Percentiles rank a stretch among this genome's conserved stretches.
Conservation (phyloP, 805 yeast genomes). For the Kuraishia piskuri region DNA sequence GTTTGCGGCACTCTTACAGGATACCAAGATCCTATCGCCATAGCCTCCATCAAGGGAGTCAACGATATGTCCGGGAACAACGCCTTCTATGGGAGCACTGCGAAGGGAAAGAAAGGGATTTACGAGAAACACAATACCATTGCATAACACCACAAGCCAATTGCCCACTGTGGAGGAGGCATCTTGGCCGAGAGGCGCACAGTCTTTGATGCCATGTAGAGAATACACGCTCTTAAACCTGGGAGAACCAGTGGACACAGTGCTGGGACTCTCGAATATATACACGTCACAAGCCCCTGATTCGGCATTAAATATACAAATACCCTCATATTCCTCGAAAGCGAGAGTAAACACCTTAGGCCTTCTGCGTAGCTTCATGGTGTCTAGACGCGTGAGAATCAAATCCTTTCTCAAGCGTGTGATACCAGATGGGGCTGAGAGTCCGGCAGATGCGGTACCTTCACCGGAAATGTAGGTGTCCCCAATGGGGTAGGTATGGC, state of each 20-base stretch:
- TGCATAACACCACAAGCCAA: background rate
- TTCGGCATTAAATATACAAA: background rate
- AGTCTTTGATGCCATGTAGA: background rate
- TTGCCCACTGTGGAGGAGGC: background rate
- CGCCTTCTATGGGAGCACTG: background rate
- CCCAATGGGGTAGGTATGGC: background rate
- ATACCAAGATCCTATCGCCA: background rate
- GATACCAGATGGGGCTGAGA: background rate
- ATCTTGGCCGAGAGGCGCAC: background rate
- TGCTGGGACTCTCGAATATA: background rate
- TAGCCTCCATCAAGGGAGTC: background rate
- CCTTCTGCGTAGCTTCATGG: background rate
- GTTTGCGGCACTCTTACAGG: background rate
- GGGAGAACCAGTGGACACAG: background rate
- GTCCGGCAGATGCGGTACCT: background rate
- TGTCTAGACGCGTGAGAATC: slow-evolving; percentile 36
- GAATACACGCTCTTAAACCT: background rate
- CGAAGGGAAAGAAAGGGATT: background rate
- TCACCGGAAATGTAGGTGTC: background rate
- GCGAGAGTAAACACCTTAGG: slow-evolving; percentile 36
- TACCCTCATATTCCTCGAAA: slow-evolving; percentile 15
- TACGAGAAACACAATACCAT: background rate
- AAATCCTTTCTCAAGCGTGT: slow-evolving; percentile 40
- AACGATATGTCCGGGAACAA: background rate
- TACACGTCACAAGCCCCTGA: background rate